A percentile compares a stretch with the other conserved stretches of the same genome.
These are phyloP conservation scores for Calamus simplicifolius DNA, from an alignment of 176 grass and related monocot genomes.

Conservation along the genomic window DNA sequence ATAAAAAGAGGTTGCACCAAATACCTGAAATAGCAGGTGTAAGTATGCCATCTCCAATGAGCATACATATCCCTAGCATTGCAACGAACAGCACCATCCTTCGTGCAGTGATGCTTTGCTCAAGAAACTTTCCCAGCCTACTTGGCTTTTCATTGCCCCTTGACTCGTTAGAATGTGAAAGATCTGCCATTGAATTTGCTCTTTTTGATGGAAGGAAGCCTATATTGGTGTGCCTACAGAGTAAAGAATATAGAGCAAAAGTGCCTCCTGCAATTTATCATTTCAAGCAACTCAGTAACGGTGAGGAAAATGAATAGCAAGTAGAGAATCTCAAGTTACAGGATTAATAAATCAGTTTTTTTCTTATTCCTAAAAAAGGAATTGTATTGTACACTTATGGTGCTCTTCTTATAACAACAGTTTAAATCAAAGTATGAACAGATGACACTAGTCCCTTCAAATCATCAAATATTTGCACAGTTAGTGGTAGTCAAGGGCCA, in stretches of 20 bases:
- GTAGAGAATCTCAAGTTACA: too few relatives aligned
- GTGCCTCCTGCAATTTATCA: slow-evolving; percentile 50
- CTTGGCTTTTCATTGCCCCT: slow-evolving; percentile 18
- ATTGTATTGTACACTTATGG: too few relatives aligned
- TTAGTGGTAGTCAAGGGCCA: too few relatives aligned
- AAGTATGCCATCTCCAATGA: slow-evolving; percentile 85
- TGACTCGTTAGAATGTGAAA: slow-evolving; percentile 17
- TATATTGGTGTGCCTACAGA: slow-evolving; percentile 67
- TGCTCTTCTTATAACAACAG: too few relatives aligned
- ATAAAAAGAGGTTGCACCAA: too few relatives aligned
- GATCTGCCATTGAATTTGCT: slow-evolving; percentile 25
- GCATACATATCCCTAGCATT: slow-evolving; percentile 78
- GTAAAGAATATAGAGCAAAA: slow-evolving; percentile 67
- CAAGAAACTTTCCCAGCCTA: slow-evolving; percentile 52
- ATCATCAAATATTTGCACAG: too few relatives aligned
- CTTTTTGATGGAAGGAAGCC: slow-evolving; percentile 66
- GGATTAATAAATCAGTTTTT: too few relatives aligned
- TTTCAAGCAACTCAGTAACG: too few relatives aligned
- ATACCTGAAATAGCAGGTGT: slow-evolving; percentile 82
- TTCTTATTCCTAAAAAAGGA: too few relatives aligned
- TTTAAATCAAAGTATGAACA: too few relatives aligned
- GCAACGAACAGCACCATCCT: slow-evolving; percentile 62
- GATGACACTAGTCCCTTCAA: too few relatives aligned
- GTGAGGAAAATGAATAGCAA: too few relatives aligned
- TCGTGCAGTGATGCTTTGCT: slow-evolving; percentile 57